Evolutionary conservation across 805 yeast genomes (phyloP), one percentile per base, ranked within the genome.

Genomic region (Diddensiella santjacobensis): DNA sequence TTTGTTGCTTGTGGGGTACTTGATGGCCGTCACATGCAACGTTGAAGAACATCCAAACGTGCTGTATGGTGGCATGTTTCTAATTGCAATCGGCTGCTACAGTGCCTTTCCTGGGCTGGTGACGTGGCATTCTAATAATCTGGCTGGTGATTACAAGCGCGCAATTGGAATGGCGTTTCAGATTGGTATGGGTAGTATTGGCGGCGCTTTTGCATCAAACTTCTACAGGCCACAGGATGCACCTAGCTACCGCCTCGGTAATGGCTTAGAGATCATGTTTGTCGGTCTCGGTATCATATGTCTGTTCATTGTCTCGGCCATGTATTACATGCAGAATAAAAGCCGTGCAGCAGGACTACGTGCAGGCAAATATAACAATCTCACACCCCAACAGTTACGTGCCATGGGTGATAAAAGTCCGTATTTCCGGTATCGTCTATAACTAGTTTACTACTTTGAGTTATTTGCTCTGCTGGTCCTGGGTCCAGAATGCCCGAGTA

Each of bases 171-270:
- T 78, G 26, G 79, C 78, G 3, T 70, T 74, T 66, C 78, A 77
- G 55, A 73, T 80, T 57, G 84, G 84, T 1, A 77, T 80, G 57
- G 85, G 84, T 51, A 80, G 80, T 63, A 75, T 79, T 55, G 84
- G 83, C 43, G 84, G 83, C 54, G 79, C 80, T 15, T 15, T 48
- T 5, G 48, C 41, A 6, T 43, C 82, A 2, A 79, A 71, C 54
- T 66, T 79, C 20, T 80, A 78, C 64, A 70, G 80, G 49, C 58
- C 74, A 26, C 57, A 62, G 35, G 83, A 80, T 53, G 69, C 81
- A 20, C 85, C 85, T 23, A 64, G 67, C 17, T 80, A 73, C 59
- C 68, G 57, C 30, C 75, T 76, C 31, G 85, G 84, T 30, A 68
- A 77, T 52, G 62, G 72, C 33, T 68, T 78, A 31, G 64, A 72